These are phyloP conservation scores for Tolypocladium inflatum DNA, from an alignment of 2,329 filamentous ascomycete species.

Conservation along the genomic window DNA sequence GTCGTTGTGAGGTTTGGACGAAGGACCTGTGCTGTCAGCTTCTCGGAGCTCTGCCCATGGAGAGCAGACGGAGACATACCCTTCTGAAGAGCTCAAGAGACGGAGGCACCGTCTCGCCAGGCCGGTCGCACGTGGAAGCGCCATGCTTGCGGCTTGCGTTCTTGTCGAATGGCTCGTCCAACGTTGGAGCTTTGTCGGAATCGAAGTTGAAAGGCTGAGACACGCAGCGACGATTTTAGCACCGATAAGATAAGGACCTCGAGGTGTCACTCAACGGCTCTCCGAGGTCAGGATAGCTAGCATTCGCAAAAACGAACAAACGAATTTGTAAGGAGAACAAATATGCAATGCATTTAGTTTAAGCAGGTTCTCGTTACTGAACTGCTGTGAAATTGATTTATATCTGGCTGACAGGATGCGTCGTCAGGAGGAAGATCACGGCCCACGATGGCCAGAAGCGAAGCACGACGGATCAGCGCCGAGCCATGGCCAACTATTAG, in stretches of 20 bases:
- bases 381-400: too few species aligned
- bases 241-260: neutral
- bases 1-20: neutral
- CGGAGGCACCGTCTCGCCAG: slow-evolving; percentile 11
- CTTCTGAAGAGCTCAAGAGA: slow-evolving; percentile 12
- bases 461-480: too few species aligned
- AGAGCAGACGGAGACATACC: slow-evolving; percentile 5
- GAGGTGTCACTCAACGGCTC: neutral
- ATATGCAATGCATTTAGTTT: too few species aligned
- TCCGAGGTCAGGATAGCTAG: neutral
- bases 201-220: neutral
- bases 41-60: too few species aligned
- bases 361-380: too few species aligned
- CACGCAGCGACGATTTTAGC: neutral
- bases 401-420: too few species aligned
- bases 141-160: neutral
- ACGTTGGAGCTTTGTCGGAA: neutral
- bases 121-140: neutral
- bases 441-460: too few species aligned
- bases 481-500: too few species aligned
- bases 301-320: neutral
- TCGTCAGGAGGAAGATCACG: too few species aligned
- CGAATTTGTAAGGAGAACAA: too few species aligned
- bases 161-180: neutral
- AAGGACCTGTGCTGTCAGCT: neutral